Evolutionary conservation across 306 rosid genomes (phyloP).

Genomic region (Dalbergia oliveri): DNA sequence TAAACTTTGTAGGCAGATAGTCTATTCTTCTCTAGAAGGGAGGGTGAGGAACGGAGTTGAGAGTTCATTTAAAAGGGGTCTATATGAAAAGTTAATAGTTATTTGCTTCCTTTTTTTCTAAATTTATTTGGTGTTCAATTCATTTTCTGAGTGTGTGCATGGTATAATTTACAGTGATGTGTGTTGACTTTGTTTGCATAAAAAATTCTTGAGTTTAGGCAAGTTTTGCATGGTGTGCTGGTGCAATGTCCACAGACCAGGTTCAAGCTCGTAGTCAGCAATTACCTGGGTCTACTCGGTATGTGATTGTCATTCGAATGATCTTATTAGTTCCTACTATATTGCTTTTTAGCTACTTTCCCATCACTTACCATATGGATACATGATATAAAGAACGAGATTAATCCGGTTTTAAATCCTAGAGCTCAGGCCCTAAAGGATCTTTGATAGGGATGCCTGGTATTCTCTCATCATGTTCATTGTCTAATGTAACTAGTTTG

Average conservation of each 20-base stretch:
- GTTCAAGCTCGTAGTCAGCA: conserved; percentile 94
- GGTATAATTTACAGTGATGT: conserved; percentile 9
- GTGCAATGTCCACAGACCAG: conserved; percentile 87
- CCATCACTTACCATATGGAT: conserved; percentile 52
- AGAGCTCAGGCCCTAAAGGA: conserved; percentile 92
- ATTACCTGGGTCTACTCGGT: conserved; percentile 87
- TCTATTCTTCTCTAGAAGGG: not conserved
- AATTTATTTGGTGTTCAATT: conserved; percentile 3
- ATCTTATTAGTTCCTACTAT: conserved; percentile 27
- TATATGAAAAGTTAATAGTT: conserved; percentile 32
- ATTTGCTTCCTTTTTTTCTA: not conserved
- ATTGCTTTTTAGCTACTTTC: conserved; percentile 38
- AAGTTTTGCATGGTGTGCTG: conserved; percentile 89
- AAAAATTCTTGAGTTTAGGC: conserved; percentile 62
- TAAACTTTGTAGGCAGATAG: not conserved
- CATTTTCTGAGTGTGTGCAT: conserved; percentile 24
- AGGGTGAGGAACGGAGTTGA: conserved; percentile 1
- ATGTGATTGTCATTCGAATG: conserved; percentile 47
- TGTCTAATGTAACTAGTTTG: conserved; percentile 31
- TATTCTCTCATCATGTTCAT: conserved; percentile 52
- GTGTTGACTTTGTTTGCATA: conserved; percentile 36
- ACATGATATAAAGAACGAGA: conserved; percentile 94
- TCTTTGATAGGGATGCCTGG: conserved; percentile 94
- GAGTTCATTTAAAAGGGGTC: conserved; percentile 26
- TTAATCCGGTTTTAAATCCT: conserved; percentile 87